Conservation (phyloP, 495 filamentous ascomycete species). For the Lasiosphaeria ovina region DNA sequence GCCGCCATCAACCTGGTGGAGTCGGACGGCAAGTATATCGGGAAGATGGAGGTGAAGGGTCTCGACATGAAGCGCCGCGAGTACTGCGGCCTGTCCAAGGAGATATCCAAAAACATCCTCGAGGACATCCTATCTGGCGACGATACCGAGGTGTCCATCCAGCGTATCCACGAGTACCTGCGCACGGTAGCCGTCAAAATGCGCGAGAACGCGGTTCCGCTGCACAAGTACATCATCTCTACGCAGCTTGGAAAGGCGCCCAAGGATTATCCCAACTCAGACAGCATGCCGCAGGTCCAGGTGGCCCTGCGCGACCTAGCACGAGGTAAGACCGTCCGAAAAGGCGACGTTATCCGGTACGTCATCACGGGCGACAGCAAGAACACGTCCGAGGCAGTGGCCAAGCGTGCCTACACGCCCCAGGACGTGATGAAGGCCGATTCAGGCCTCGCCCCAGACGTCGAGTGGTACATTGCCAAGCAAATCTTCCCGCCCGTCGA, state of each 20-base stretch:
- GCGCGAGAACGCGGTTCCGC: conserved; percentile 69
- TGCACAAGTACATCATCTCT: conserved; percentile 91
- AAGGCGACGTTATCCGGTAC: conserved; percentile 94
- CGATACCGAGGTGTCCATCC: conserved; percentile 83
- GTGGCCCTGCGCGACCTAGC: conserved; percentile 87
- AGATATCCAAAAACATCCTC: conserved; percentile 78
- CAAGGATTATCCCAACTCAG: conserved; percentile 86
- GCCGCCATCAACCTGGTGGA: conserved; percentile 93
- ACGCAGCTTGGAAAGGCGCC: conserved; percentile 95
- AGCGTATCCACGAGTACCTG: conserved; percentile 89
- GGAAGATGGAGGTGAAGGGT: conserved; percentile 97
- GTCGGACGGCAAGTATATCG: conserved; percentile 81
- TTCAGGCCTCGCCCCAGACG: conserved; percentile 74
- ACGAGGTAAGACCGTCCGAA: conserved; percentile 80
- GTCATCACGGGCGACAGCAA: conserved; percentile 81
- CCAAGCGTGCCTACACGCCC: conserved; percentile 82
- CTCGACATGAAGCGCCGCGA: conserved; percentile 96
- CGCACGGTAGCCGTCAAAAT: conserved; percentile 78
- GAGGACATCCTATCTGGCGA: conserved; percentile 93
- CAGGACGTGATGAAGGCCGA: conserved; percentile 79
- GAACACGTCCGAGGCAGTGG: conserved; percentile 66
- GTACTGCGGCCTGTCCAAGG: conserved; percentile 91
- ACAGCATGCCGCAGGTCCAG: conserved; percentile 96
- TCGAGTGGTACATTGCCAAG: conserved; percentile 96
- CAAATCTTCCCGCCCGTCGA: conserved; percentile 98